Conservation (phyloP, 768 basidiomycete species). For the Termitomyces sp. region DNA sequence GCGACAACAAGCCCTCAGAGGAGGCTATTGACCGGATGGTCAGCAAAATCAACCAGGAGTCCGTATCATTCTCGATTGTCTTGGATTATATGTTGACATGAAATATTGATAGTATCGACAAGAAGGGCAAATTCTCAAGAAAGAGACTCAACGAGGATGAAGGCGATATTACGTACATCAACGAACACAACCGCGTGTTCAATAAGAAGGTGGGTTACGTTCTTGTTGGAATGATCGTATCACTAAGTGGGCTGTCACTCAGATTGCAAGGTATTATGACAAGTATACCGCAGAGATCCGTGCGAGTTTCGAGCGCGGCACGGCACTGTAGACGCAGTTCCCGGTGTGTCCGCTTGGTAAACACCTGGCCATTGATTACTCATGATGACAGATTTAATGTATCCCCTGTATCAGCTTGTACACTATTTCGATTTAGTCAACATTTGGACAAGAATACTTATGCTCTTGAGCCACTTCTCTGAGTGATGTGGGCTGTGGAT, state of each 20-base stretch:
- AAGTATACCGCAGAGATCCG: conserved; percentile 96
- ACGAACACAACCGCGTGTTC: conserved; percentile 96
- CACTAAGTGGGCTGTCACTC: background rate
- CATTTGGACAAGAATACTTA: background rate
- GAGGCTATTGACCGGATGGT: conserved; percentile 94
- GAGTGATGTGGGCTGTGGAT: background rate
- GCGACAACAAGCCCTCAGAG: conserved; percentile 91
- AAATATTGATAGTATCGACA: conserved; percentile 60
- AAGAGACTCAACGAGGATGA: conserved; percentile 89
- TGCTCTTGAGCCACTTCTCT: background rate
- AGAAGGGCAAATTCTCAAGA: conserved; percentile 84
- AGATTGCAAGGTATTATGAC: conserved; percentile 95
- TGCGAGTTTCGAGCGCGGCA: conserved; percentile 96
- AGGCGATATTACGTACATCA: conserved; percentile 98
- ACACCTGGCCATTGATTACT: background rate
- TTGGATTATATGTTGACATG: conserved; percentile 1
- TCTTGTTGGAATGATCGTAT: background rate
- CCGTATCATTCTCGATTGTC: conserved; percentile 26
- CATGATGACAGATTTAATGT: background rate
- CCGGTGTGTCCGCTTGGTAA: background rate
- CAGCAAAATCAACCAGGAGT: conserved; percentile 91
- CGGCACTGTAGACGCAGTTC: conserved; percentile 58
- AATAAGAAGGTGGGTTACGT: conserved; percentile 77
- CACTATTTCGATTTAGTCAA: background rate
- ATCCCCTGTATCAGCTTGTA: background rate